A percentile compares a stretch with the other conserved stretches of the same genome.
Conservation (phyloP, 2,329 filamentous ascomycete genomes). For the Ambrosiella xylebori region DNA sequence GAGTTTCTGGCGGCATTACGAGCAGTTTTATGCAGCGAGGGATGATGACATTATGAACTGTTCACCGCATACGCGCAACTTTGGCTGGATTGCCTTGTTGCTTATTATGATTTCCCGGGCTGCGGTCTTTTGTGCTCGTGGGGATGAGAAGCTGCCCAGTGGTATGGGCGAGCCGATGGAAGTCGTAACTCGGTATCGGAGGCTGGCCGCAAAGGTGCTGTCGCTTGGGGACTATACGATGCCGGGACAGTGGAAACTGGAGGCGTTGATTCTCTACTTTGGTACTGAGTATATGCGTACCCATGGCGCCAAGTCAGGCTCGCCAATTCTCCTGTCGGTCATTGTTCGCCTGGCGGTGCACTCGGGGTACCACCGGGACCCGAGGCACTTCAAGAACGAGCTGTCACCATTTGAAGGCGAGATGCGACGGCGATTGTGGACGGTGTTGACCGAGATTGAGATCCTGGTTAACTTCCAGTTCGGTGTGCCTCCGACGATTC, state of each 20-base stretch:
- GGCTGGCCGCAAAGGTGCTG: slow-evolving; percentile 18
- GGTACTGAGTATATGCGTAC: slow-evolving; percentile 17
- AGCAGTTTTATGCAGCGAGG: slow-evolving; percentile 17
- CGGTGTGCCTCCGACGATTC: slow-evolving; percentile 33
- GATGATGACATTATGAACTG: slow-evolving; percentile 14
- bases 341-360: slow-evolving; percentile 28
- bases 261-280: slow-evolving; percentile 18
- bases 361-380: slow-evolving; percentile 42
- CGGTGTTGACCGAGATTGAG: slow-evolving; percentile 37
- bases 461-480: slow-evolving; percentile 33
- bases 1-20: slow-evolving; percentile 17
- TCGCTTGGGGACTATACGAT: slow-evolving; percentile 19
- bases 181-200: slow-evolving; percentile 16
- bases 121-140: slow-evolving; percentile 16
- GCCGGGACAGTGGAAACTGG: slow-evolving; percentile 16
- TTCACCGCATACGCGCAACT: slow-evolving; percentile 10
- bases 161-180: slow-evolving; percentile 15
- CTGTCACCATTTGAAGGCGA: slow-evolving; percentile 33
- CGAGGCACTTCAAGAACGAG: slow-evolving; percentile 26
- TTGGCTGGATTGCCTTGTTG: slow-evolving; percentile 19
- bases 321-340: slow-evolving; percentile 17
- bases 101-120: slow-evolving; percentile 20
- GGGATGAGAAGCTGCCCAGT: slow-evolving; percentile 14
- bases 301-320: slow-evolving; percentile 16
- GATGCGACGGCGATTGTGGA: slow-evolving; percentile 39